phyloP scores from a whole-genome alignment of 768 basidiomycete genomes.

The Strobilomyces echinocephalus region DNA sequence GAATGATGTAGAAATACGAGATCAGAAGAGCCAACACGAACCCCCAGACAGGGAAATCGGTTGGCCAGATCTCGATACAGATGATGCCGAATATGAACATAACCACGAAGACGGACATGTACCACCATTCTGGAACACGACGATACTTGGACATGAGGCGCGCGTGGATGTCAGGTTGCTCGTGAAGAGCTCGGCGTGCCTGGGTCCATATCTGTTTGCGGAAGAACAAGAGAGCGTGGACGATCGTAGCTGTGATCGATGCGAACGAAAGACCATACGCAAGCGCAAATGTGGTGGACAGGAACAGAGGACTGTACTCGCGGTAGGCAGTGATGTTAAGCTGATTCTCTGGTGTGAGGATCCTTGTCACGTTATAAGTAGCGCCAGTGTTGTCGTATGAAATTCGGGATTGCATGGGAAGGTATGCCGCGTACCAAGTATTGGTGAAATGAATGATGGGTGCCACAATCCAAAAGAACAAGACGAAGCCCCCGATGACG shows the following conservation, averaged over 20 bases:
- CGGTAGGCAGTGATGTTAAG: conserved; percentile 34
- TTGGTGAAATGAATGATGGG: conserved; percentile 33
- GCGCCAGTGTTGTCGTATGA: conserved; percentile 42
- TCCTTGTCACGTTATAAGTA: conserved; percentile 36
- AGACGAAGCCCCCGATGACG: conserved; percentile 33
- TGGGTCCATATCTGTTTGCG: conserved; percentile 53
- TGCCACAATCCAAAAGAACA: conserved; percentile 31
- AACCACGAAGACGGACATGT: conserved; percentile 37
- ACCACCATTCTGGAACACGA: conserved; percentile 63
- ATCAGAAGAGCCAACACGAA: conserved; percentile 40
- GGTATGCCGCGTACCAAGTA: conserved; percentile 35
- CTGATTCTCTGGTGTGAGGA: conserved; percentile 31
- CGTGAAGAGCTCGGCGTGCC: conserved; percentile 45
- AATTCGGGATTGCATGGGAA: conserved; percentile 38
- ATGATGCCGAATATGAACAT: conserved; percentile 61
- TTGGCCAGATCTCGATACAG: conserved; percentile 61
- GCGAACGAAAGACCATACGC: conserved; percentile 48
- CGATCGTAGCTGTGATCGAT: conserved; percentile 36
- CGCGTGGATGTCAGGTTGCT: conserved; percentile 57
- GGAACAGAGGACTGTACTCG: conserved; percentile 38
- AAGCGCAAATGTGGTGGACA: conserved; percentile 48
- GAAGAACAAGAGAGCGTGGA: conserved; percentile 48
- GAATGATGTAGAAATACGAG: conserved; percentile 64
- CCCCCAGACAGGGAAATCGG: conserved; percentile 42
- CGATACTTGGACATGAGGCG: conserved; percentile 55